These are phyloP conservation scores for Trichoderma hamatum DNA, from an alignment of 2,329 filamentous ascomycete species.

Conservation along the genomic window DNA sequence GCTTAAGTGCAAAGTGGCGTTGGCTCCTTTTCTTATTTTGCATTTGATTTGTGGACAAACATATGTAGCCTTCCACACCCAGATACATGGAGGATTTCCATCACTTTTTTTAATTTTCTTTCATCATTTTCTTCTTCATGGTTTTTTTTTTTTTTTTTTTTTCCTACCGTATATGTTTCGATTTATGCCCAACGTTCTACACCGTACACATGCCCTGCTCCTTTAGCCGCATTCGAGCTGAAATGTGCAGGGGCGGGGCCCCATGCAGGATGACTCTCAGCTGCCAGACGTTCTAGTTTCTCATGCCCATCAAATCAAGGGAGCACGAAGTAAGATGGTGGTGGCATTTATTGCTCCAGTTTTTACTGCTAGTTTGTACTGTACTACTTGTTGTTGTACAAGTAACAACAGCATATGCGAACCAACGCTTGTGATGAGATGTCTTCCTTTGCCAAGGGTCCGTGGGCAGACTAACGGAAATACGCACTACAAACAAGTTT, in stretches of 20 bases:
- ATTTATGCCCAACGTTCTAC: not conserved
- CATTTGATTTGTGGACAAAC: not conserved
- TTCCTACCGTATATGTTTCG: not conserved
- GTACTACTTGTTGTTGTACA: not conserved
- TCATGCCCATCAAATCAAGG: not conserved
- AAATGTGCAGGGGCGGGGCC: conserved; percentile 20
- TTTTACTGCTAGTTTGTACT: not conserved
- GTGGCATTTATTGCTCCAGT: not conserved
- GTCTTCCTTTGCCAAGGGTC: not conserved
- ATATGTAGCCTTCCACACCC: not conserved
- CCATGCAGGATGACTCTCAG: conserved; percentile 4
- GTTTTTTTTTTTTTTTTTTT: not conserved
- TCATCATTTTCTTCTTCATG: not conserved
- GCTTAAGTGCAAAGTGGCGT: not conserved
- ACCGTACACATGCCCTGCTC: not conserved
- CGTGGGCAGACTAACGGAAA: not conserved
- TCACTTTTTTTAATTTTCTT: not conserved
- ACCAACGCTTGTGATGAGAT: not conserved
- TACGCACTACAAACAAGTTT: not conserved
- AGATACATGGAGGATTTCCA: not conserved
- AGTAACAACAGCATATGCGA: not conserved
- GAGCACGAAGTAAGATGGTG: not conserved
- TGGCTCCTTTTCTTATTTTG: not conserved
- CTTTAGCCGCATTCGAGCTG: conserved; percentile 1
- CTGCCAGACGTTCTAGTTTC: not conserved